A percentile compares a stretch with the other conserved stretches of the same genome.
Evolutionary conservation across 2,329 filamentous ascomycete species (phyloP).

Genomic region (Penicillium hordei): DNA sequence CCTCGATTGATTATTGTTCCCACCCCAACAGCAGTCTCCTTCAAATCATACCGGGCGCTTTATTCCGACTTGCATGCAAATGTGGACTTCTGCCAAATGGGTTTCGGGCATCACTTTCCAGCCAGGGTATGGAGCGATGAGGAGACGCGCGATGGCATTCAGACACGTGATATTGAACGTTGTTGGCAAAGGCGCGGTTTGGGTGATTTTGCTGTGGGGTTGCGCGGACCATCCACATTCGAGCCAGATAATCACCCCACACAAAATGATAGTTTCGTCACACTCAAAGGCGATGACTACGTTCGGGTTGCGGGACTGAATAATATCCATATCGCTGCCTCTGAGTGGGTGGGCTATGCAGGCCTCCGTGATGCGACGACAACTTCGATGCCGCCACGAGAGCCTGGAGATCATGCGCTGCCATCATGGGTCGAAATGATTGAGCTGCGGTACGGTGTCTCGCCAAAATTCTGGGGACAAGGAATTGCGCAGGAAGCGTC

Average conservation of each 20-base stretch:
- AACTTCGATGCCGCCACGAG: constrained; percentile 18
- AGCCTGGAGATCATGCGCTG: constrained; percentile 9
- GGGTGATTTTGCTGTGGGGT: constrained; percentile 23
- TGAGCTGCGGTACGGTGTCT: constrained; percentile 28
- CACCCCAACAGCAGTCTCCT: constrained; percentile 18
- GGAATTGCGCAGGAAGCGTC: constrained; percentile 26
- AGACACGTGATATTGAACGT: constrained; percentile 20
- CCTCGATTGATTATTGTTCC: constrained; percentile 20
- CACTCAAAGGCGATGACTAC: constrained; percentile 6
- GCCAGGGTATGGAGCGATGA: constrained; percentile 19
- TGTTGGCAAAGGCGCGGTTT: constrained; percentile 13
- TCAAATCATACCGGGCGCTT: constrained; percentile 17
- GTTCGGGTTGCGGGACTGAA: not conserved
- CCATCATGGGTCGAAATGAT: constrained; percentile 29
- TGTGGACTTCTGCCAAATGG: constrained; percentile 21
- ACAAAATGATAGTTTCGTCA: not conserved
- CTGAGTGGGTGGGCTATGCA: constrained; percentile 24
- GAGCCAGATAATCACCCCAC: not conserved
- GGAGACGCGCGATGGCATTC: constrained; percentile 15
- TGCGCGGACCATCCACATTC: constrained; percentile 2
- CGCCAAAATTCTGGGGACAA: constrained; percentile 23
- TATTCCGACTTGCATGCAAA: constrained; percentile 21
- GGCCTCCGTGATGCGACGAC: constrained; percentile 25
- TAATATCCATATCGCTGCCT: constrained; percentile 2
- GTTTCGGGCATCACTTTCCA: constrained; percentile 18